These are phyloP conservation scores for Curvularia sp. DNA, from an alignment of 2,329 filamentous ascomycete species.

Conservation along the genomic window DNA sequence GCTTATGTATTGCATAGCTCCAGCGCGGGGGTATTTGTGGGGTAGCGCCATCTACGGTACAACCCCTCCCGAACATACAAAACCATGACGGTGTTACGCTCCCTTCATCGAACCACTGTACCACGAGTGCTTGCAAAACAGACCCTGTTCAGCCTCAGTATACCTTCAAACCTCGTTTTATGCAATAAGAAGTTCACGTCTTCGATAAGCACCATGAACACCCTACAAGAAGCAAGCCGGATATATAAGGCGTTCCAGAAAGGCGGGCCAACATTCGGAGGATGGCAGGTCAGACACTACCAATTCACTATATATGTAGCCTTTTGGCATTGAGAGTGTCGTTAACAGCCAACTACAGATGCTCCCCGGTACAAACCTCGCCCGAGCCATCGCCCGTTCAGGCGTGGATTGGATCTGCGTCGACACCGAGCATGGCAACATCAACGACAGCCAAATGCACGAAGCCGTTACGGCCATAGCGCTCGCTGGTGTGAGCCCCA, in stretches of 20 bases:
- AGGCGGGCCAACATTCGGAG: conserved; percentile 60
- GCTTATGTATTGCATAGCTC: background rate
- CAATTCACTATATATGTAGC: background rate
- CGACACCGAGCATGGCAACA: conserved; percentile 64
- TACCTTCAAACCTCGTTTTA: background rate
- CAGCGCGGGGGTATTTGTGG: conserved; percentile 23
- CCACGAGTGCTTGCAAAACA: background rate
- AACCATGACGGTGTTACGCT: conserved; percentile 23
- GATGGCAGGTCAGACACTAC: conserved; percentile 60
- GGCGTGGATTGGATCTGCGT: conserved; percentile 63
- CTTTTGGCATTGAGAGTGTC: background rate
- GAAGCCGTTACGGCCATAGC: conserved; percentile 61
- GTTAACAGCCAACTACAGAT: conserved; percentile 14
- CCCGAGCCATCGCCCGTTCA: conserved; percentile 60
- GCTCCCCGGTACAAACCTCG: conserved; percentile 48
- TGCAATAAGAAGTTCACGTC: background rate
- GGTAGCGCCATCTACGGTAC: conserved; percentile 18
- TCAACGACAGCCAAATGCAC: conserved; percentile 63
- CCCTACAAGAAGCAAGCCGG: conserved; percentile 62
- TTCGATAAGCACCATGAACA: conserved; percentile 43
- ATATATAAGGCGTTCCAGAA: conserved; percentile 60
- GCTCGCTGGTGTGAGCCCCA: conserved; percentile 52
- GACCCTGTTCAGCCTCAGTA: background rate
- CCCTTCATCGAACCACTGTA: conserved; percentile 6
- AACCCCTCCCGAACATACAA: conserved; percentile 13